Percentiles rank a stretch among this genome's conserved stretches.
Evolutionary conservation across 768 basidiomycete genomes (phyloP).

Genomic region (Fibroporia radiculosa): DNA sequence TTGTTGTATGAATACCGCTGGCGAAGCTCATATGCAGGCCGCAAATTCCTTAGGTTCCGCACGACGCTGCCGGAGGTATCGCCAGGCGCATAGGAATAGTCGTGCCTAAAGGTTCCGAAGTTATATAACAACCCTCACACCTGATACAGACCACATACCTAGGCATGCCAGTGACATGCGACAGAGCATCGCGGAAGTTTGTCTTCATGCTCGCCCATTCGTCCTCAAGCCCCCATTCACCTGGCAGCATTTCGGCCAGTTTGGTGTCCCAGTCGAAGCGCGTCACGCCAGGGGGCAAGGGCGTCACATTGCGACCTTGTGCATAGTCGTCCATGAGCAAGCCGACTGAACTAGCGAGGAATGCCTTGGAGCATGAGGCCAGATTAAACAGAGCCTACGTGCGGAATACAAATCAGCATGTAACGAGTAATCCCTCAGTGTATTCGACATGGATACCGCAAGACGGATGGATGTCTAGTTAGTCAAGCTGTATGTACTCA

Average conservation of each 20-base stretch:
- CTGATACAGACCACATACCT: conserved; percentile 17
- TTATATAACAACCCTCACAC: background rate
- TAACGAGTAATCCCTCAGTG: background rate
- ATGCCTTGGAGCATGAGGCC: conserved; percentile 26
- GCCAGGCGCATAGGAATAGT: conserved; percentile 21
- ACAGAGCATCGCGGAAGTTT: conserved; percentile 29
- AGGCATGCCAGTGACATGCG: conserved; percentile 32
- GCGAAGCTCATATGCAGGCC: conserved; percentile 28
- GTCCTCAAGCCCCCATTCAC: conserved; percentile 35
- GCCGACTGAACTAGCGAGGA: conserved; percentile 19
- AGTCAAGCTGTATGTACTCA: conserved; percentile 9
- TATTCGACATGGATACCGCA: background rate
- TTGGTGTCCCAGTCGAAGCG: conserved; percentile 23
- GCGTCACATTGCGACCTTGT: conserved; percentile 18
- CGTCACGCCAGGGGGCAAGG: conserved; percentile 14
- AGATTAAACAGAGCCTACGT: conserved; percentile 23
- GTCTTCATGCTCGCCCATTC: conserved; percentile 31
- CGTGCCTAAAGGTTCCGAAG: conserved; percentile 22
- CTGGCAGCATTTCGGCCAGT: conserved; percentile 29
- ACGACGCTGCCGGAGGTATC: conserved; percentile 22
- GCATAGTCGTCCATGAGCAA: conserved; percentile 27
- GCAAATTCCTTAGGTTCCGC: conserved; percentile 21
- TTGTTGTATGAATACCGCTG: conserved; percentile 33
- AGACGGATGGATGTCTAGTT: background rate
- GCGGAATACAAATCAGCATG: background rate